Evolutionary conservation across 176 grass and related monocot species (phyloP).

Genomic region (Aegilops longissima): DNA sequence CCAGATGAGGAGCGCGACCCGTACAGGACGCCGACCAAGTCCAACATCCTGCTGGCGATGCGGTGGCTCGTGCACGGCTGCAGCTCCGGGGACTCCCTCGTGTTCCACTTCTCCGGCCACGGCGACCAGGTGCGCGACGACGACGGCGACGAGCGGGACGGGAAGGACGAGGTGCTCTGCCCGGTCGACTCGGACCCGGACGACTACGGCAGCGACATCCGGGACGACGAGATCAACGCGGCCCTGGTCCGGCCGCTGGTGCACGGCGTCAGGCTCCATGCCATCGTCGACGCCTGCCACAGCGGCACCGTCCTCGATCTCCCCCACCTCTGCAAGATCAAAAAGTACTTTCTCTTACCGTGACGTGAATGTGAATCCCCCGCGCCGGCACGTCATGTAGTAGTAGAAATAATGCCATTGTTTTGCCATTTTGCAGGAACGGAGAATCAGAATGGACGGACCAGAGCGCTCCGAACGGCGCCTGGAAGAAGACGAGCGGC

Average conservation of each 20-base stretch:
- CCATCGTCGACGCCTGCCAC: constrained; percentile 78
- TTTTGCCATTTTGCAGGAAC: background rate
- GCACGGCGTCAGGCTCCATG: constrained; percentile 59
- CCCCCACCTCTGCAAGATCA: constrained; percentile 61
- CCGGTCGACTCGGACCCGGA: constrained; percentile 63
- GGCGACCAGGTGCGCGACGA: constrained; percentile 66
- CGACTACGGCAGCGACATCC: constrained; percentile 32
- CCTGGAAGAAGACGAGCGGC: constrained; percentile 31
- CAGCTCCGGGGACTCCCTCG: constrained; percentile 72
- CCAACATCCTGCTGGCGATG: constrained; percentile 77
- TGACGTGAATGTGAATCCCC: no score
- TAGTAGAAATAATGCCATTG: background rate
- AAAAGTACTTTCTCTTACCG: background rate
- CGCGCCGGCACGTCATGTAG: no score
- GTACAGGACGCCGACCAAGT: constrained; percentile 53
- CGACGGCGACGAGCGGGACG: constrained; percentile 73
- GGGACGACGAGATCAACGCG: constrained; percentile 87
- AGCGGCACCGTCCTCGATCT: constrained; percentile 84
- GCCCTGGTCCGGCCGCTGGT: constrained; percentile 71
- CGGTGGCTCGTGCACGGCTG: constrained; percentile 74
- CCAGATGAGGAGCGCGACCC: constrained; percentile 61
- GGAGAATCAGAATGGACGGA: constrained; percentile 23
- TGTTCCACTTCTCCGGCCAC: constrained; percentile 93
- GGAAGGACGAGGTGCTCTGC: constrained; percentile 79
- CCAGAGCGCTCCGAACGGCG: constrained; percentile 22